These are phyloP conservation scores for Fusarium begoniae DNA, from an alignment of 2,329 filamentous ascomycete species.

Conservation along the genomic window DNA sequence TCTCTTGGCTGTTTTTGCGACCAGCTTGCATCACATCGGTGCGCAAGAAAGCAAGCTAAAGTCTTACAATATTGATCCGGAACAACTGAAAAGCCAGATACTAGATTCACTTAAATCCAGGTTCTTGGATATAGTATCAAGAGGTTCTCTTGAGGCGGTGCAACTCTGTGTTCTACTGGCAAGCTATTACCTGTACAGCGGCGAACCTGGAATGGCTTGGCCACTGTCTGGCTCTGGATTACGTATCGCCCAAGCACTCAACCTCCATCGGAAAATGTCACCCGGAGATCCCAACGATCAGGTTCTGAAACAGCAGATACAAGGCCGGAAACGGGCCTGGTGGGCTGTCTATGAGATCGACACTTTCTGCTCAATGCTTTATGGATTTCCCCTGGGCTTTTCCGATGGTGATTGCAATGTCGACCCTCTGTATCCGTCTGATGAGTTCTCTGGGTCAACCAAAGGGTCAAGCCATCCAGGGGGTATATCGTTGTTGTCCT, in stretches of 20 bases:
- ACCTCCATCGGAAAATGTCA: constrained; percentile 38
- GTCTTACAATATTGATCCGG: neutral
- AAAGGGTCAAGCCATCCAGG: neutral
- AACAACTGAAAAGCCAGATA: neutral
- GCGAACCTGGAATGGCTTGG: constrained; percentile 49
- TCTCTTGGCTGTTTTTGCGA: constrained; percentile 18
- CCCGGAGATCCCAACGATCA: constrained; percentile 45
- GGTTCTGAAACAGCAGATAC: constrained; percentile 25
- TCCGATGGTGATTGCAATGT: neutral
- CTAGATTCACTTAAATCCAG: neutral
- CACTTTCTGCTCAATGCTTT: constrained; percentile 52
- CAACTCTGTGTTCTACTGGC: constrained; percentile 50
- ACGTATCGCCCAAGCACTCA: constrained; percentile 48
- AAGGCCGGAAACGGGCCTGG: constrained; percentile 50
- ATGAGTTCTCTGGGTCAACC: constrained; percentile 18
- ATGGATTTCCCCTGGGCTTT: constrained; percentile 49
- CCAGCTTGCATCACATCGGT: constrained; percentile 19
- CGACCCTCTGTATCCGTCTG: accelerated
- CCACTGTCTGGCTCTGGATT: constrained; percentile 50
- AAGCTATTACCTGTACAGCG: constrained; percentile 50
- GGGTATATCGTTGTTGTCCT: constrained; percentile 21
- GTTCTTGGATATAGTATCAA: constrained; percentile 24
- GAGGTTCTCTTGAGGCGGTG: constrained; percentile 43
- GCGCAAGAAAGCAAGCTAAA: neutral
- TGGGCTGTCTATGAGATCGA: constrained; percentile 54